These are phyloP conservation scores for Sedum album DNA, from an alignment of 164 flowering plant genomes.

Conservation along the genomic window DNA sequence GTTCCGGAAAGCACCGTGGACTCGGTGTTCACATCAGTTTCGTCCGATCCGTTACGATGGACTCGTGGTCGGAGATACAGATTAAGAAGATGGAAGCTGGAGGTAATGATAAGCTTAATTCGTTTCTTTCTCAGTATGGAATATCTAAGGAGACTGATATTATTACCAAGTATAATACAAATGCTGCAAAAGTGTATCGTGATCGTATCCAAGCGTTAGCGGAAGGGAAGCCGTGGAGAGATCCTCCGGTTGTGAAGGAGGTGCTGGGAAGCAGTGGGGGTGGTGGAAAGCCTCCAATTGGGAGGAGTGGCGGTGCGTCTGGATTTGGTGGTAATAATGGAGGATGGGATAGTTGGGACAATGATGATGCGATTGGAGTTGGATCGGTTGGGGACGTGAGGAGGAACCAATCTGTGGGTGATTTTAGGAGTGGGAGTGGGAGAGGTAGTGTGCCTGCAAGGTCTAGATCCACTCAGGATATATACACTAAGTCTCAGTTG, in stretches of 20 bases:
- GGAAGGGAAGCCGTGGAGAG: background rate
- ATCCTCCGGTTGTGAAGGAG: background rate
- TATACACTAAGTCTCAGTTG: conserved; percentile 54
- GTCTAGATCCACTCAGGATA: conserved; percentile 67
- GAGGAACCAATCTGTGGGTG: background rate
- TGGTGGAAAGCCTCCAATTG: background rate
- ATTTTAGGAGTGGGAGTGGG: conserved; percentile 34
- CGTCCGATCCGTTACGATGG: conserved; percentile 22
- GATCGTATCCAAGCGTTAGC: background rate
- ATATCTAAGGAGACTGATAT: conserved; percentile 70
- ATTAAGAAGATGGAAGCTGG: conserved; percentile 76
- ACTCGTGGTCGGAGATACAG: conserved; percentile 83
- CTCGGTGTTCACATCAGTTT: background rate
- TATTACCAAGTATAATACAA: no score
- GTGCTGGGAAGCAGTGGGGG: background rate
- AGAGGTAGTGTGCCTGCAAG: conserved; percentile 35
- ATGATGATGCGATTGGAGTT: conserved; percentile 34
- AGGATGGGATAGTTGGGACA: conserved; percentile 7
- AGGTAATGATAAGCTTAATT: conserved; percentile 43
- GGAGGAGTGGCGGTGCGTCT: background rate
- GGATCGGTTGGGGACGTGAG: background rate
- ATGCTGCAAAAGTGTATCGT: no score
- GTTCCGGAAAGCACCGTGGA: background rate
- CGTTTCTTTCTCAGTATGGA: conserved; percentile 54
- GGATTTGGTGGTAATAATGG: background rate